Evolutionary conservation across 1,284 basidiomycete species (phyloP), one percentile per base, ranked within the genome.

Genomic region (Chalciporus sp.): DNA sequence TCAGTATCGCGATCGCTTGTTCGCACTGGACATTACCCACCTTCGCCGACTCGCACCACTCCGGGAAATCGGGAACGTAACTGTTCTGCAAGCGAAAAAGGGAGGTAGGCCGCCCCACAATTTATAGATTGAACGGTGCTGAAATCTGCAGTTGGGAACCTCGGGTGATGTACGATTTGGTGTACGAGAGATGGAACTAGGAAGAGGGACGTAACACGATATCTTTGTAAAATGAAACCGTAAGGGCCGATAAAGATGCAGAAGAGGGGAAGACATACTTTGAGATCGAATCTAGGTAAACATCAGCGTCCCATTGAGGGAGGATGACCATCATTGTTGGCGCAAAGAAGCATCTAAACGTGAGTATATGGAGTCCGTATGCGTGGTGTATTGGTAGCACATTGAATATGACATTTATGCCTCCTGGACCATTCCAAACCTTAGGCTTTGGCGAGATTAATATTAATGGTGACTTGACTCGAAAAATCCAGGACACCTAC

Each of bases 301-400:
- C 55, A 8, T 84, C 74, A 14, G 76, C 61, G 52, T 85, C 76
- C 88, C 89, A 92, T 52, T 76, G 76, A 0, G 80, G 75, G 17
- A 90, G 68, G 35, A 90, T 66, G 12, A 89, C 67, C 3, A 77
- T 56, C 0, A 86, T 87, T 9, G 57, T 55, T 0, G 77, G 81
- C 0, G 62, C 23, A 7, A 78, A 57, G 54, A 84, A 75, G 5
- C 72, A 52, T 16, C 81, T 78, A 64, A 90, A 80, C 14, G 74
- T 72, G 54, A 77, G 76, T 3, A 72, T 57, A 52, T 86, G 80
- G 17, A 89, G 72, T 4, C 86, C 89, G 60, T 80, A 88, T 1
- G 79, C 74, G 60, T 91, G 89, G 61, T 90, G 83, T 46, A 90
- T 74, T 0, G 90, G 89, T 1, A 91, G 68, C 59, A 84, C 83